Conservation (phyloP, 345 rosid species). For the Eucalyptus lansdowneana region DNA sequence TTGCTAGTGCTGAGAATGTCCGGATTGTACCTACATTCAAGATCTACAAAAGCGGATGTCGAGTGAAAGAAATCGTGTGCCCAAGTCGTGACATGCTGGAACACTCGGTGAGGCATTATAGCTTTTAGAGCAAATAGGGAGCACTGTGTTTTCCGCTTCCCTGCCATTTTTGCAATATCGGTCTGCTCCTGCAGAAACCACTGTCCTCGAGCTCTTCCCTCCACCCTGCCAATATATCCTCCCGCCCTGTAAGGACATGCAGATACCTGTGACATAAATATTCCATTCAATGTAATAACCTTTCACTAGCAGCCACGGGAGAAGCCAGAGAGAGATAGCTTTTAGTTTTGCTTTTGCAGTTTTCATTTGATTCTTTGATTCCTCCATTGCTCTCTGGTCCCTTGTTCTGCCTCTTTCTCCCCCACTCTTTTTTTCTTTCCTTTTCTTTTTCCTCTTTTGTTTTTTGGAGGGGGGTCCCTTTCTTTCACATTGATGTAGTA, state of each 20-base stretch:
- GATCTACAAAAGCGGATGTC: slow-evolving; percentile 72
- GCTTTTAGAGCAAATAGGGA: slow-evolving; percentile 37
- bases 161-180: slow-evolving; percentile 1
- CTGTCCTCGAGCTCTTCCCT: slow-evolving; percentile 5
- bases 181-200: neutral
- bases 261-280: slow-evolving; percentile 37
- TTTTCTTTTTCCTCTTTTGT: neutral
- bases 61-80: slow-evolving; percentile 86
- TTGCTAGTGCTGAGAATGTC: slow-evolving; percentile 69
- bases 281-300: slow-evolving; percentile 21
- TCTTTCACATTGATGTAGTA: slow-evolving; percentile 12
- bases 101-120: slow-evolving; percentile 91
- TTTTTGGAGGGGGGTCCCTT: neutral
- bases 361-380: slow-evolving; percentile 53
- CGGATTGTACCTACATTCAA: slow-evolving; percentile 92
- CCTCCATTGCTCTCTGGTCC: slow-evolving; percentile 38
- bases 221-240: slow-evolving; percentile 5
- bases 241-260: slow-evolving; percentile 17
- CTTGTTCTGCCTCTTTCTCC: slow-evolving; percentile 7
- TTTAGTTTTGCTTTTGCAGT: slow-evolving; percentile 29
- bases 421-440: neutral
- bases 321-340: slow-evolving; percentile 34
- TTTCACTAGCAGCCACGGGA: slow-evolving; percentile 16
- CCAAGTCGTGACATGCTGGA: slow-evolving; percentile 85
- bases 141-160: neutral